Percentiles rank a stretch among this genome's conserved stretches.
Conservation (phyloP, 495 filamentous ascomycete species). For the Xylaria nigripes region DNA sequence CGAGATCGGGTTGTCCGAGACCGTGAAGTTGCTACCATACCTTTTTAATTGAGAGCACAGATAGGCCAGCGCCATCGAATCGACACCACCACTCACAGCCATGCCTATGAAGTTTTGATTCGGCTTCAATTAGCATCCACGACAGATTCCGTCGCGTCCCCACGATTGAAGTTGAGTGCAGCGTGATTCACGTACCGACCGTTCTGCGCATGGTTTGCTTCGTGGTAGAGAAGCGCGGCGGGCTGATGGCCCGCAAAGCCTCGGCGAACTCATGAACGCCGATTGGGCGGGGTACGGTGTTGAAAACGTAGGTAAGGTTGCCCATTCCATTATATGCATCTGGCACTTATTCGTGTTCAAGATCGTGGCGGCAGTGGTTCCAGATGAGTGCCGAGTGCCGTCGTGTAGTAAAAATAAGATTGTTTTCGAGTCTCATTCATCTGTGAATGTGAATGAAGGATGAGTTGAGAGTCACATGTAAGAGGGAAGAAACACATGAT, state of each 20-base stretch:
- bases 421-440: not conserved
- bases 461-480: not conserved
- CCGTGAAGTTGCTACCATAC: conserved; percentile 16
- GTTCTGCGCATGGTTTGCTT: conserved; percentile 17
- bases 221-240: conserved; percentile 30
- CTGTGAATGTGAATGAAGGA: not conserved
- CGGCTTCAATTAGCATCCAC: not conserved
- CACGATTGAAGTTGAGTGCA: not conserved
- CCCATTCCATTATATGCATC: conserved; percentile 35
- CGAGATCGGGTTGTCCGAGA: conserved; percentile 31
- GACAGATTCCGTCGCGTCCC: not conserved
- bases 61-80: conserved; percentile 87
- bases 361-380: not conserved
- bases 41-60: conserved; percentile 47
- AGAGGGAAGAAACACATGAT: not conserved
- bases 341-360: not conserved
- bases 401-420: not conserved
- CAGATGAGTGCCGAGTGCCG: not conserved
- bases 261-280: conserved; percentile 44
- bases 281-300: conserved; percentile 40
- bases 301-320: conserved; percentile 31
- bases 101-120: conserved; percentile 45
- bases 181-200: conserved; percentile 24
- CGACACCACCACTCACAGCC: conserved; percentile 86
- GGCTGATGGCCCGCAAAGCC: conserved; percentile 43